Base-by-base conservation (phyloP, 2,329 filamentous ascomycete species). In the Phialophora verrucosa region DNA sequence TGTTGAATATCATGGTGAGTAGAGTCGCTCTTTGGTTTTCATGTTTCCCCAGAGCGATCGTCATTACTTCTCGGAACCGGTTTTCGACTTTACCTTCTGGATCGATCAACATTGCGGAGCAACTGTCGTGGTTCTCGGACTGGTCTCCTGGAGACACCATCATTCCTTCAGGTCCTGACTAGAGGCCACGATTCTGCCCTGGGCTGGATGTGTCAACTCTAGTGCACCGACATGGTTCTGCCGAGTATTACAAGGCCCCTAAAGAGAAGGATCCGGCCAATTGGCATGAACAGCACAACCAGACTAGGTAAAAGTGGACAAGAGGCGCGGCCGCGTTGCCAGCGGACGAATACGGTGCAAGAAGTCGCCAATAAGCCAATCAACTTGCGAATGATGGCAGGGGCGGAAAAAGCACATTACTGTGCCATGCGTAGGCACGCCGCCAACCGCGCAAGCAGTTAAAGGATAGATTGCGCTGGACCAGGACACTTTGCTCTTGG, bases 1-100 rank as follows among this genome's bases (percentile, higher is more conserved):
- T 53, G 69, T 72, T 59, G 91, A 94, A 78, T 93, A 93, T 78
- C 83, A 85, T 54, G 70, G 67, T 69, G 31, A 67, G 65, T 58
- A 23, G 54, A 25, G n/a, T 44, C 20, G 20, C 27, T 51, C 11
- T 64, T 23, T 51, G n/a, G 20, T 64, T 29, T 17, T 20, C 17
- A 8, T 44, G 38, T 1, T n/a, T 44, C 17, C 14, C 38, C 31
- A 12, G 25, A 14, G n/a, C n/a, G 42, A 27, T 44, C 38, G 17
- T n/a, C 38, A n/a, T 44, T 6, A 6, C 38, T 42, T 44, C 38
- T 44, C 38, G 17, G 38, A 7, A 44, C 14, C 17, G 17, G 14
- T 17, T 44, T 6, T 44, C 38, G n/a, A 44, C 14, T n/a, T 44
- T 17, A 8, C 14, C 38, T 44, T n/a, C 17, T 8, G 38, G 38